Base-by-base conservation (phyloP, 192 early-diverging fungal species). In the Chytriomyces sp. region DNA sequence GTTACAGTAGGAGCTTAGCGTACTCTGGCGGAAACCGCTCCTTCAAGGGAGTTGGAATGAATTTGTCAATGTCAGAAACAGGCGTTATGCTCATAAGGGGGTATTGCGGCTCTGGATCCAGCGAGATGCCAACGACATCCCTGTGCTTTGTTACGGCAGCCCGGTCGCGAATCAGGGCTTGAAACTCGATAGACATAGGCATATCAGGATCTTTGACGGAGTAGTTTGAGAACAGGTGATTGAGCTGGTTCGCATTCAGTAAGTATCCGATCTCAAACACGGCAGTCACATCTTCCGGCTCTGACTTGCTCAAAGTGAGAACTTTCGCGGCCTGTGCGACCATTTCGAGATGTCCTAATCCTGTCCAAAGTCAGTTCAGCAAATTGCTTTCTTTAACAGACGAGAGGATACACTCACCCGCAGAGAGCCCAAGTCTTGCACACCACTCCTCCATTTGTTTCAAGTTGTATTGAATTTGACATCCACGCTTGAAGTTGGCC, bases 381-480 rank as follows among this genome's bases (percentile, higher is more conserved):
- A 40, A 40, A 38, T 2, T 63, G 1, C 10, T 31, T 22, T 60
- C 6, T 22, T 52, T 36, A 1, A 1, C 22, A 8, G 56, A 59
- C 1, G 25, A 14, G 14, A 28, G 25, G 72, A 67, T 8, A 56
- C 44, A 57, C 30, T 26, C 59, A 77, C 75, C 69, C 55, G 94
- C 92, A 25, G 84, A 75, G 5, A 94, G 85, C 32, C 87, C 89
- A 75, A 93, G 89, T 12, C 86, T 85, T 77, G 91, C 92, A 87
- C 93, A 95, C 95, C 95, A 97, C 72, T 97, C 95, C 75, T 95
- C 92, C 64, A 97, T 87, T 26, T 93, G 88, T 3, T 92, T 92
- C 64, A 96, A 85, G 60, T 97, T 97, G 78, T 93, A 97, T 81
- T 96, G 94, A 74, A 97, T 93, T 85, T 97, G 95, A 90, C 93